Evolutionary conservation across 305 asterid genomes (phyloP).

Genomic region (Plantago lanceolata): DNA sequence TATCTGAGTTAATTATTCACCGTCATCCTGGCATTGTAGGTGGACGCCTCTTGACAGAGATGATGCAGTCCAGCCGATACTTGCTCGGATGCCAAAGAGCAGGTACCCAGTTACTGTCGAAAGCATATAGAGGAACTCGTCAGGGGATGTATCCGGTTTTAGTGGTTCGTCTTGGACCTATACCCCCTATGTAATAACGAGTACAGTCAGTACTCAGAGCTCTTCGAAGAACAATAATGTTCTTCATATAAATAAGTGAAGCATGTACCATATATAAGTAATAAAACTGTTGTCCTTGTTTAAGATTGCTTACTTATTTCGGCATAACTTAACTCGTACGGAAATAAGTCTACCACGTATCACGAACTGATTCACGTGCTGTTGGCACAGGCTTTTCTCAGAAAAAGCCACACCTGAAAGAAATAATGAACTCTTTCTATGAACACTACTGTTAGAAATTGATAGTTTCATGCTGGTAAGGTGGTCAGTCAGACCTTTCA

Average conservation of each 20-base stretch:
- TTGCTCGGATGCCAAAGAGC: constrained; percentile 77
- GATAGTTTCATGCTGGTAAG: no score
- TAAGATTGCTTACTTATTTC: neutral
- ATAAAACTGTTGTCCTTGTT: neutral
- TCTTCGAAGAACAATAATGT: neutral
- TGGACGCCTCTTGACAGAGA: constrained; percentile 64
- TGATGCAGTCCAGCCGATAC: constrained; percentile 62
- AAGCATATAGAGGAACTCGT: constrained; percentile 31
- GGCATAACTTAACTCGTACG: neutral
- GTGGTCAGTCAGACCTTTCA: neutral
- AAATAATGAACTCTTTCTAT: no score
- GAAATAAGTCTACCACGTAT: neutral
- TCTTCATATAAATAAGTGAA: neutral
- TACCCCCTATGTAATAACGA: neutral
- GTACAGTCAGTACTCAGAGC: neutral
- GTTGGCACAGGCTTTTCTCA: neutral
- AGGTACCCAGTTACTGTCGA: constrained; percentile 65
- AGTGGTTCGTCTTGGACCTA: neutral
- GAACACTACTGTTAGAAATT: no score
- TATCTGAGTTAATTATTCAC: neutral
- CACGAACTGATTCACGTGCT: neutral
- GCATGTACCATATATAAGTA: neutral
- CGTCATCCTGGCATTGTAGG: constrained; percentile 32
- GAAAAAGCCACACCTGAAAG: neutral
- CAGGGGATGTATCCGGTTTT: no score